Percentiles rank a stretch among this genome's conserved stretches.
Conservation (phyloP, 441 rosid genomes). For the Erodium trifolium region DNA sequence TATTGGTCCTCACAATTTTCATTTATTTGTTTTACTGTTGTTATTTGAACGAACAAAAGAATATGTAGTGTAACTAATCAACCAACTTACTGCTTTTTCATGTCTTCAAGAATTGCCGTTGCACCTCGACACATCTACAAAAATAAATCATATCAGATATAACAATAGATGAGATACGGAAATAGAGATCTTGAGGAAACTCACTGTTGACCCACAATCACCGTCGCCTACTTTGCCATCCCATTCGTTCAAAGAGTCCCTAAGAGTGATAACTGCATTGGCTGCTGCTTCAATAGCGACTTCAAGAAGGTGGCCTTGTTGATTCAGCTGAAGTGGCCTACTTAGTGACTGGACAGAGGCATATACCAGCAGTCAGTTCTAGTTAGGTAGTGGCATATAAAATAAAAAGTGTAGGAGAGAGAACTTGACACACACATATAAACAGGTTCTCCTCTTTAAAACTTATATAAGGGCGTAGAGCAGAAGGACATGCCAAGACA, state of each 20-base stretch:
- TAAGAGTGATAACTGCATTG: conserved; percentile 50
- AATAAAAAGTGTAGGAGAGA: not conserved
- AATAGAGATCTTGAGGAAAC: conserved; percentile 24
- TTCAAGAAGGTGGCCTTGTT: conserved; percentile 67
- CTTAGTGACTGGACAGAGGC: conserved; percentile 42
- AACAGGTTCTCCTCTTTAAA: not conserved
- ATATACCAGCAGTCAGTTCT: conserved; percentile 14
- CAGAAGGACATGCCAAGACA: not conserved
- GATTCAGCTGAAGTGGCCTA: conserved; percentile 58
- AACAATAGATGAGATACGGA: conserved; percentile 13
- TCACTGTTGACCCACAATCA: conserved; percentile 95
- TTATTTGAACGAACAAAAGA: not conserved
- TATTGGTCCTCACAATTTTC: not conserved
- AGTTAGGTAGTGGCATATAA: not conserved
- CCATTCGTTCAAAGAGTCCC: conserved; percentile 82
- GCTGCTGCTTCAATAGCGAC: conserved; percentile 83
- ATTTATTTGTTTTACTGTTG: not conserved
- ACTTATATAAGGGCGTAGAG: not conserved
- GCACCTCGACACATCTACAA: conserved; percentile 85
- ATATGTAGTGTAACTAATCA: no score
- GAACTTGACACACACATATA: not conserved
- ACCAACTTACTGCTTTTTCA: conserved; percentile 58
- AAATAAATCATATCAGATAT: conserved; percentile 18
- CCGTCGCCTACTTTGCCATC: conserved; percentile 96
- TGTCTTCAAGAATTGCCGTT: conserved; percentile 70